phyloP scores from a whole-genome alignment of 345 rosid genomes.

The Viola odorata region DNA sequence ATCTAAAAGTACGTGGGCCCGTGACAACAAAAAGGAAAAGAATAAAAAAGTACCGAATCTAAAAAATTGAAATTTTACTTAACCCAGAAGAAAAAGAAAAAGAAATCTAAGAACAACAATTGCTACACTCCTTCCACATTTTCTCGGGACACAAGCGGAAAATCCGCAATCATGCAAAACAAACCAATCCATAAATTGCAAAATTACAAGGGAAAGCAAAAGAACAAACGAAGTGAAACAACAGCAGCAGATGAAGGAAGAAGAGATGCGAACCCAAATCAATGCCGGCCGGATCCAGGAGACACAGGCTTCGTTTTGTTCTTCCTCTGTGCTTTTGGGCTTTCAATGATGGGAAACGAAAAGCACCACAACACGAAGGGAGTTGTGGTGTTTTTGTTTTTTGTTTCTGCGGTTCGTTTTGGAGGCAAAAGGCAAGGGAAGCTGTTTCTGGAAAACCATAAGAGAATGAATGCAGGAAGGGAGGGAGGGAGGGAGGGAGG shows the following conservation, averaged over 20 bases:
- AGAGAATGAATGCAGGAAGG: neutral
- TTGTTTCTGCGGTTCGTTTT: neutral
- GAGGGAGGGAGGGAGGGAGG: neutral
- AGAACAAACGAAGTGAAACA: neutral
- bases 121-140: neutral
- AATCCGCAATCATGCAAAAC: neutral
- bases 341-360: neutral
- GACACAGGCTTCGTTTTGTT: neutral
- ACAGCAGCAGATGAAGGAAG: neutral
- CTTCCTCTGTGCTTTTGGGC: neutral
- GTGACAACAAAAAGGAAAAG: neutral
- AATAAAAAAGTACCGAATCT: no score
- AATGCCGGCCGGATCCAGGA: constrained; percentile 26
- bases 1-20: neutral
- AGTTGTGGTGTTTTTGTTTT: neutral
- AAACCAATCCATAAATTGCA: neutral
- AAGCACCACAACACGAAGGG: constrained; percentile 16
- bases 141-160: neutral
- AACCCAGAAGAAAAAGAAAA: neutral
- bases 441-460: neutral
- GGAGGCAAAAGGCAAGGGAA: neutral
- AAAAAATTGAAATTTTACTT: neutral
- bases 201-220: neutral
- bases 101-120: neutral
- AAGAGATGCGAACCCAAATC: constrained; percentile 11